Evolutionary conservation across 2,329 filamentous ascomycete genomes (phyloP), one percentile per base, ranked within the genome.

Genomic region (Xylaria polymorpha): DNA sequence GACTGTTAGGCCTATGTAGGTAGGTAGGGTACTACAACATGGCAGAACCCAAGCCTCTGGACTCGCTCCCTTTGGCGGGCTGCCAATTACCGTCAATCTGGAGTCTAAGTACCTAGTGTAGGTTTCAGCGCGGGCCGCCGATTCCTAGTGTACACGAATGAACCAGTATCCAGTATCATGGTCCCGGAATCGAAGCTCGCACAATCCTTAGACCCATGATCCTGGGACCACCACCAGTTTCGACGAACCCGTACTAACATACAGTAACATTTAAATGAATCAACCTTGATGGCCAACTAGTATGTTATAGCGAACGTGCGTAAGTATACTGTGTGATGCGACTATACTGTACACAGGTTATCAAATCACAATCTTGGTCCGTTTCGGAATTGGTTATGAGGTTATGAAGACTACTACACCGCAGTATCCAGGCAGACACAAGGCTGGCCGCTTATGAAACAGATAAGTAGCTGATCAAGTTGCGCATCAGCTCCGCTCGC

Each of bases 151-250:
- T 20, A 59, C 15, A 18, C 51, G 66, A 57, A 51, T 12, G 67
- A 66, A 67, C 68, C 64, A 62, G 60, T 64, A 67, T 67, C 68
- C 64, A 62, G 60, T 64, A 67, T 67, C 61, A 64, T 64, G 64
- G 68, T 14, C 48, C 64, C 35, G 68, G 64, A 48, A 70, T 64
- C 37, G 61, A 51, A 70, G 61, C 50, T 69, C 43, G 46, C 46
- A 58, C 58, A 39, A 60, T 37, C 20, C 64, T 55, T 46, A 37
- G 48, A 67, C 39, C 68, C 60, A 67, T 61, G 39, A 70, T 64
- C 61, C 68, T 25, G 57, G 61, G 51, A 58, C 39, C 35, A 29
- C 44, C 37, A 37, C 35, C 10, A 37, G 35, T 37, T 9, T 53
- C 25, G 29, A 66, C 37, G 46, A 46, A 66, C 39, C 15, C 29